Evolutionary conservation across 257 asterid species (phyloP), one percentile per base, ranked within the genome.

Genomic region (Salvia rosmarinus): DNA sequence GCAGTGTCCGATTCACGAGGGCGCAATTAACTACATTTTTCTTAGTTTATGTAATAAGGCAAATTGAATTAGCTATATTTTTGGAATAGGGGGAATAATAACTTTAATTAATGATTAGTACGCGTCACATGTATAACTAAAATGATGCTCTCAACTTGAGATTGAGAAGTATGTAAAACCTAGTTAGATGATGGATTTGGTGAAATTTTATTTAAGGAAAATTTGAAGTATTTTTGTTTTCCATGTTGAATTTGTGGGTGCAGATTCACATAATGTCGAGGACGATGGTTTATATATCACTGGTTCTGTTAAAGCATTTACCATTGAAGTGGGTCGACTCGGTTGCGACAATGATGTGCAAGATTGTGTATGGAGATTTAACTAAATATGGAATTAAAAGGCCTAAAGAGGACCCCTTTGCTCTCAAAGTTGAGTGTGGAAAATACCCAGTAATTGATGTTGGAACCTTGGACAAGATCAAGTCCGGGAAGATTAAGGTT

Each of bases 361-460:
- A 82, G 67, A 2, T 81, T 0, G 46, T 79, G 37, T 88, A 57
- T 43, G 96, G 98, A 1, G 95, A 92, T 44, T 67, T 83, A 30
- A 40, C 73, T n/a, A 79, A 78, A 34, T 82, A 68, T 72, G 95
- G 96, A 1, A 82, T 92, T 21, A 55, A 69, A 66, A 80, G 86
- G 77, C 95, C 96, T 6, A 34, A 78, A 40, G 89, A 80, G 52
- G 96, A 92, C 1, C 96, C 96, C 2, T 85, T 84, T 23, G 4
- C 80, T 34, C 55, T 68, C 65, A 92, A 84, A 68, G 51, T 21
- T 7, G 82, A 87, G 65, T 56, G 73, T 51, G 98, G 96, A 0
- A 92, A 90, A 56, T 92, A 90, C 63, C 96, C 96, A 0, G 64
- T 92, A 3, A 7, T 90, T 44, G 95, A 92, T 54, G 83, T 82